Base-by-base conservation (phyloP, 805 yeast genomes). In the Spathaspora passalidarum region DNA sequence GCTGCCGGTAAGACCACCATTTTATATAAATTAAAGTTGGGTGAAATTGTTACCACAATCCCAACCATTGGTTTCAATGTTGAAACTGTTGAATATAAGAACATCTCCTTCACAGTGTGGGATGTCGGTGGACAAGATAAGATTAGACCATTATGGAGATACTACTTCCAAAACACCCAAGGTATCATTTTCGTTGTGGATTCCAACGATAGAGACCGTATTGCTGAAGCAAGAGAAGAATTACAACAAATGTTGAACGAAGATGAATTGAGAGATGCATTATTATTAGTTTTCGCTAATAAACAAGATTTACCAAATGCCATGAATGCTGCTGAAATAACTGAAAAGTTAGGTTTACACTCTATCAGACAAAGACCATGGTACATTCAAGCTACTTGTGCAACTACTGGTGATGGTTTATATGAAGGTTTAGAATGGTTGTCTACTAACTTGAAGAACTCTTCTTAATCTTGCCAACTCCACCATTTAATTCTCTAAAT, bases 51-150 rank as follows among this genome's bases (percentile, higher is more conserved):
- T 64, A 89, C 96, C 61, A 90, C 97, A 43, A 90, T 89, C 65
- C 97, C 97, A 72, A 90, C 97, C 56, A 89, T 90, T 71, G 97
- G 97, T 63, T 90, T 90, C 84, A 90, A 90, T 71, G 97, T 90
- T 59, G 97, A 90, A 76, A 90, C 97, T 51, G 96, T 90, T 62
- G 96, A 90, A 78, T 89, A 90, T 80, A 90, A 90, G 78, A 90
- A 90, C 84, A 88, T 90, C 72, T 86, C 96, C 38, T 90, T 90
- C 77, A 89, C 96, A 50, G 97, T 90, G 55, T 90, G 97, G 98
- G 98, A 92, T 82, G 97, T 91, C 60, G 98, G 98, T 86, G 98
- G 98, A 82, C 98, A 92, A 79, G 97, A 90, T 74, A 91, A 91
- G 77, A 92, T 92, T 66, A 88, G 98, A 78, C 97, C 98, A 49